Evolutionary conservation across 2,329 filamentous ascomycete species (phyloP), one percentile per base, ranked within the genome.

Genomic region (Claviceps humidiphila): DNA sequence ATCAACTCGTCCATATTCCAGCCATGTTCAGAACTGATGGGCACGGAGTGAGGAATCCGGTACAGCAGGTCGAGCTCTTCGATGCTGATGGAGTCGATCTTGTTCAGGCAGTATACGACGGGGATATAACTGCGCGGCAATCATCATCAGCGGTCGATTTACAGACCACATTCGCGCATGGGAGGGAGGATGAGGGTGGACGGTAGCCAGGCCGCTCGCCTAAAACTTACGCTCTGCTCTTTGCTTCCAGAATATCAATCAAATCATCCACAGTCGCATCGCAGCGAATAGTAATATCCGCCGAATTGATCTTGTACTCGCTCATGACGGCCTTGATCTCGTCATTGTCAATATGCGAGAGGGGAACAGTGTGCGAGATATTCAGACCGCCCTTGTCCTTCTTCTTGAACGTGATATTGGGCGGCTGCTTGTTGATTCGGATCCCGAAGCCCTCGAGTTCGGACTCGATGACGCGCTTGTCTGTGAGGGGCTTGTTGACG

Each of bases 361-460:
- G 75, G 5, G 90, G 89, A 45, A 93, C 85, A 2, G 93, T 98
- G 70, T 82, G 93, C n/a, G 90, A 95, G 64, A 98, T 93, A 64
- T 87, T 90, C 64, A 98, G 82, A 39, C 93, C 93, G 60, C 93
- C 93, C 65, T 97, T 97, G 71, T 98, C 93, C 76, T 98, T 98
- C 77, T 98, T 98, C 73, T 85, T 94, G 76, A 96, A 95, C n/a
- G 93, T 87, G 63, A 98, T 98, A 68, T 98, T 98, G 42, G 93
- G 93, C 26, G 93, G 93, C 61, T 82, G 74, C 75, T 97, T 98
- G 76, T 98, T 98, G 74, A 97, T 91, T 53, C 93, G 81, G 65
- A 98, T 96, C 38, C 93, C 93, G 63, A 98, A 98, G 7, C 93
- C 93, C 68, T 98, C 93, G 66, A 98, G 71, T 73, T 98, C 93